Percentiles rank a stretch among this genome's conserved stretches.
phyloP scores from a whole-genome alignment of 1,284 basidiomycete genomes.

The Wallemia hederae region DNA sequence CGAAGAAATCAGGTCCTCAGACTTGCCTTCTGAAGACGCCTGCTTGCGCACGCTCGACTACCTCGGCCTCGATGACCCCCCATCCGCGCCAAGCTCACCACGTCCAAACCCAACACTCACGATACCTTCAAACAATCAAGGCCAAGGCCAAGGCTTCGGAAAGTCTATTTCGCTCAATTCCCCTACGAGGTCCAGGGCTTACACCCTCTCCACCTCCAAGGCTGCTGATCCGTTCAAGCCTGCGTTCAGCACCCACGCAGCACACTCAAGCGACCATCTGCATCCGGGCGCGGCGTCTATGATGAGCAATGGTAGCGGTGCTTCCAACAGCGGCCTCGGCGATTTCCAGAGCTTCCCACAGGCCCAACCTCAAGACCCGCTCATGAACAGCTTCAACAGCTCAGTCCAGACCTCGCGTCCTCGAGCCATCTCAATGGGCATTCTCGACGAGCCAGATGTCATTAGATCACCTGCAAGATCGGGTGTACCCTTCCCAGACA shows the following conservation, averaged over 20 bases:
- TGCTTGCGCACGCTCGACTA: constrained; percentile 82
- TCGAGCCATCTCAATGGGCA: not conserved
- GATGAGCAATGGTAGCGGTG: too few relatives aligned
- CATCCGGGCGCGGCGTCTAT: not conserved
- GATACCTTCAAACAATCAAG: not conserved
- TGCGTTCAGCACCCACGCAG: constrained; percentile 2
- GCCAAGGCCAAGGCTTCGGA: not conserved
- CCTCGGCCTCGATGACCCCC: constrained; percentile 56
- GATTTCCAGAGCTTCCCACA: not conserved
- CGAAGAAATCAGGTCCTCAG: constrained; percentile 15
- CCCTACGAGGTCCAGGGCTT: not conserved
- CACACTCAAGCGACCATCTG: not conserved
- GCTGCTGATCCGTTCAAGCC: constrained; percentile 6
- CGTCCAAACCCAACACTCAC: constrained; percentile 17
- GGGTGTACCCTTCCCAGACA: constrained; percentile 2
- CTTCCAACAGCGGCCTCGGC: not conserved
- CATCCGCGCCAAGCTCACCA: constrained; percentile 17
- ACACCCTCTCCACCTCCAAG: not conserved
- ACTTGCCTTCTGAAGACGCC: constrained; percentile 39
- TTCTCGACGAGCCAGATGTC: not conserved
- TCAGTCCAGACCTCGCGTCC: not conserved
- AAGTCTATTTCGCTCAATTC: not conserved
- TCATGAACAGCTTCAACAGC: not conserved
- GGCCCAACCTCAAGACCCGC: not conserved
- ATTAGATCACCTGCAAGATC: not conserved